Conservation (phyloP, 1,284 basidiomycete species). For the Puccinia horiana region DNA sequence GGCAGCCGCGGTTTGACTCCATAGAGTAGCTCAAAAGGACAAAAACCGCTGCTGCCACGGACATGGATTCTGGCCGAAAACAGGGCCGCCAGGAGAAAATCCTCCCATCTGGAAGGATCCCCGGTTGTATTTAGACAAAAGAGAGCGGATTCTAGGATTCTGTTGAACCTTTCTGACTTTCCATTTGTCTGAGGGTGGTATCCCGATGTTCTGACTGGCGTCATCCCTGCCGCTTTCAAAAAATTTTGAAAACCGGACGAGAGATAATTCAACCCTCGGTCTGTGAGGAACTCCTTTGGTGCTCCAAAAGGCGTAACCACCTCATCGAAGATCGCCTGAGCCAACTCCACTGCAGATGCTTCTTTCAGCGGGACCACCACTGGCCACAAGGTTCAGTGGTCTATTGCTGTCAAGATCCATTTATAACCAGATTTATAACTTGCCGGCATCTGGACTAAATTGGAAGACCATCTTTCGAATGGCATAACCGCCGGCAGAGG, state of each 20-base stretch:
- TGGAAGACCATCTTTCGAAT: not conserved
- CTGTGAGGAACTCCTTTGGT: not conserved
- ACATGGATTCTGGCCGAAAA: too few relatives aligned
- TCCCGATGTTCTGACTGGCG: not conserved
- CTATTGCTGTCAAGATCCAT: not conserved
- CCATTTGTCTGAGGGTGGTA: constrained; percentile 50
- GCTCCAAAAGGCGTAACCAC: not conserved
- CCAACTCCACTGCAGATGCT: not conserved
- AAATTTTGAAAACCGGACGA: not conserved
- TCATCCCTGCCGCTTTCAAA: too few relatives aligned
- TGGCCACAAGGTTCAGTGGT: not conserved
- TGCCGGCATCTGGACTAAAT: not conserved
- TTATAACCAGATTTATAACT: not conserved
- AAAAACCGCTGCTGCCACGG: too few relatives aligned
- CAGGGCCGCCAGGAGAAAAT: too few relatives aligned
- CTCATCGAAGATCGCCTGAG: not conserved
- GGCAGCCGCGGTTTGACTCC: too few relatives aligned
- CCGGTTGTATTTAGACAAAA: not conserved
- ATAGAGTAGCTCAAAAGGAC: too few relatives aligned
- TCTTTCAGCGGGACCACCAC: not conserved
- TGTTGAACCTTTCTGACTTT: constrained; percentile 49
- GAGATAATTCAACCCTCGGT: not conserved
- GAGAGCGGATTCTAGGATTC: constrained; percentile 9
- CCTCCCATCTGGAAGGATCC: too few relatives aligned
- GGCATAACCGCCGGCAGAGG: not conserved